Base-by-base conservation (phyloP, 257 asterid species). In the Salvia hispanica region DNA sequence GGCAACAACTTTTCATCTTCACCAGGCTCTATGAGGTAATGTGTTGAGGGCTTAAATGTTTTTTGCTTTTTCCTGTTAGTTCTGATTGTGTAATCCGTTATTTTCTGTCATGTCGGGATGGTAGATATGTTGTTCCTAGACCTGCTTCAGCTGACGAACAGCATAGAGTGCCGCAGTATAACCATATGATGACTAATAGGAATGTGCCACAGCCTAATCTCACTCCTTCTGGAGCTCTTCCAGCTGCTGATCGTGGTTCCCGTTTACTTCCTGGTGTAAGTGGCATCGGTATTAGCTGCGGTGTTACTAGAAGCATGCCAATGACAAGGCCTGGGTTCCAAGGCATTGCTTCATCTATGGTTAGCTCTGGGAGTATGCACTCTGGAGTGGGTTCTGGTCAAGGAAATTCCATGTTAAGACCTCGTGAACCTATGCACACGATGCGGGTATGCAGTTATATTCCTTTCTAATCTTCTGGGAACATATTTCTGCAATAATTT, bases 121-220 rank as follows among this genome's bases (percentile, higher is more conserved):
- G 82, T 73, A 84, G 96, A 64, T 80, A 84, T 76, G 80, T 70
- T 56, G 85, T 80, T 72, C 84, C 97, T 15, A 83, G 91, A 76
- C 72, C 95, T 64, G 79, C 84, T 70, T 80, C 93, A 68, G 70
- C 82, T 34, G 98, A 94, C 62, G 98, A 87, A 64, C 98, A 87
- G 59, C 96, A 91, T 74, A 84, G 92, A 68, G 71, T 91, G 82
- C 99, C 87, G 56, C 96, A 80, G 54, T 84, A 84, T 71, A 85
- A 79, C 77, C 92, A 89, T 53, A 69, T 87, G 79, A 65, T 86
- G 50, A 62, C 96, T 33, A 80, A 85, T 66, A 83, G 95, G 82
- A 89, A 78, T 69, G 58, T 81, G 45, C 65, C 78, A 1, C 95
- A 84, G 72, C 52, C 91, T 50, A 82, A 73, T 74, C 45, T 78